Evolutionary conservation across 2,329 filamentous ascomycete genomes (phyloP).

Genomic region (Meredithiella fracta): DNA sequence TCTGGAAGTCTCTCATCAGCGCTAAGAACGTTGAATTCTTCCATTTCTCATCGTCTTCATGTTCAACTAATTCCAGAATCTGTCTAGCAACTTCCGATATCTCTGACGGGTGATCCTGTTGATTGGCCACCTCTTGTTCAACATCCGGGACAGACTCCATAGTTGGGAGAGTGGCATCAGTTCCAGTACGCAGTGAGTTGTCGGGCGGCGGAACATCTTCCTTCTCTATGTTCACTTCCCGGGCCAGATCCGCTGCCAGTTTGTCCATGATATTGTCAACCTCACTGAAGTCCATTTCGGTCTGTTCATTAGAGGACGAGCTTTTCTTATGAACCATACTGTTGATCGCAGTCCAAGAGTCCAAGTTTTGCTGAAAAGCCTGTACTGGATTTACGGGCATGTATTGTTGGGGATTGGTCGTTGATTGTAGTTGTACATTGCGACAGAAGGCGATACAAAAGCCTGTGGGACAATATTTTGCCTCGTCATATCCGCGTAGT

Average conservation of each 20-base stretch:
- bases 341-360: constrained; percentile 26
- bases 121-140: constrained; percentile 15
- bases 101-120: constrained; percentile 20
- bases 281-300: constrained; percentile 21
- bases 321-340: background rate
- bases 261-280: constrained; percentile 29
- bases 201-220: background rate
- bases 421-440: constrained; percentile 14
- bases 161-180: constrained; percentile 11
- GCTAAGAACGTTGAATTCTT: constrained; percentile 30
- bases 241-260: constrained; percentile 25
- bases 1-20: constrained; percentile 30
- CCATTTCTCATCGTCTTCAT: constrained; percentile 31
- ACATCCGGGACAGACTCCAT: constrained; percentile 15
- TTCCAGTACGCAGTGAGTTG: constrained; percentile 10
- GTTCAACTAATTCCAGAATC: constrained; percentile 27
- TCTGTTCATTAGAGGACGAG: background rate
- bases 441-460: constrained; percentile 7
- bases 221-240: constrained; percentile 5
- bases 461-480: background rate
- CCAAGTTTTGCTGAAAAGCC: constrained; percentile 28
- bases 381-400: constrained; percentile 14
- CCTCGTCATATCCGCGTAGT: background rate
- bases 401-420: constrained; percentile 15
- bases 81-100: constrained; percentile 28